Percentiles rank a stretch among this genome's conserved stretches.
Evolutionary conservation across 306 rosid species (phyloP).

Genomic region (Lupinus albus): DNA sequence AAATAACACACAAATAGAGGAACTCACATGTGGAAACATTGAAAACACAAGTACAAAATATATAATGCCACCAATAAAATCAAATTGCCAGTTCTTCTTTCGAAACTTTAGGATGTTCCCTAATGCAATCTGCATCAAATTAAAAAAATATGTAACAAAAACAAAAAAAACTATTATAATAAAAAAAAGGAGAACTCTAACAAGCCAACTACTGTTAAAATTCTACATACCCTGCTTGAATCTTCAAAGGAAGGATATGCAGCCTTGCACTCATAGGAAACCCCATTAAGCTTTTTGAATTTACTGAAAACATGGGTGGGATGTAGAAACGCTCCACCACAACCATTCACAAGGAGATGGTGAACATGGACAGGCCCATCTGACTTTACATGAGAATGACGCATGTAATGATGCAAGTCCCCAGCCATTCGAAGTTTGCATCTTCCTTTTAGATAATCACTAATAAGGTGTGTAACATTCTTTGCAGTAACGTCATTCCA

Average conservation of each 20-base stretch:
- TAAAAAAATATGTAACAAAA: conserved; percentile 34
- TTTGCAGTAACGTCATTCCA: conserved; percentile 84
- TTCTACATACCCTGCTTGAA: conserved; percentile 77
- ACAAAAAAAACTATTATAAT: conserved; percentile 8
- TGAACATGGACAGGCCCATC: conserved; percentile 74
- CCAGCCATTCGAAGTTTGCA: conserved; percentile 97
- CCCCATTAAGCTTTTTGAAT: conserved; percentile 63
- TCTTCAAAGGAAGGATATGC: conserved; percentile 96
- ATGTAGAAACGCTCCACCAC: conserved; percentile 98
- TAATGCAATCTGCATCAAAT: conserved; percentile 73
- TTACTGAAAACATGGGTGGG: conserved; percentile 94
- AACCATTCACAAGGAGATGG: conserved; percentile 93
- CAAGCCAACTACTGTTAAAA: conserved; percentile 27
- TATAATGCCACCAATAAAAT: conserved; percentile 97
- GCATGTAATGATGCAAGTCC: conserved; percentile 99
- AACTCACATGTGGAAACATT: conserved; percentile 93
- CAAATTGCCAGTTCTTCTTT: conserved; percentile 99
- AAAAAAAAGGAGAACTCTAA: conserved; percentile 16
- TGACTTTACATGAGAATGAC: conserved; percentile 82
- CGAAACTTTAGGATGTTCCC: conserved; percentile 94
- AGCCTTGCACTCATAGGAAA: conserved; percentile 80
- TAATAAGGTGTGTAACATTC: conserved; percentile 79
- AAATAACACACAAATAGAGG: conserved; percentile 18
- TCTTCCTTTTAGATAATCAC: conserved; percentile 86
- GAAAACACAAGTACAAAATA: conserved; percentile 85